Evolutionary conservation across 2,329 filamentous ascomycete species (phyloP), one percentile per base, ranked within the genome.

Genomic region (Paradendryphiella salina): DNA sequence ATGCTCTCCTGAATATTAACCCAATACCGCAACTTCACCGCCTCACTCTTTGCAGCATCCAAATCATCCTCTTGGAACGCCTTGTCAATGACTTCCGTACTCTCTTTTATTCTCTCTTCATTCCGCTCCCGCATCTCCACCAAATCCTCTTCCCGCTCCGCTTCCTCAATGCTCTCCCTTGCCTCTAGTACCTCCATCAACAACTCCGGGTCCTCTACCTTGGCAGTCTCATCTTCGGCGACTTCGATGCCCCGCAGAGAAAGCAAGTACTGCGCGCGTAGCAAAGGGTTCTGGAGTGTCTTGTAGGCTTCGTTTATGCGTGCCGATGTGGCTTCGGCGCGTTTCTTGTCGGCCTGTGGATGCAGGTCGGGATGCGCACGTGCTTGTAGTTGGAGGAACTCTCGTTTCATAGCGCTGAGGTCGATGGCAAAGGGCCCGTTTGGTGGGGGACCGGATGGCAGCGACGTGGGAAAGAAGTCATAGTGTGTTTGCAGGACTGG

Each of bases 261-360:
- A 0, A 97, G 82, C 5, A 97, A 77, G 71, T 97, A 96, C 72
- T 96, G 90, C n/a, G 93, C 92, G 18, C 94, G 84, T 39, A 83
- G 74, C 10, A 99, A 78, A 13, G 94, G 92, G 61, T 87, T 84
- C 41, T 83, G 78, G 0, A 99, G 82, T 2, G 92, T 96, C 66
- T 85, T 87, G 80, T 95, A 97, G 0, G 94, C 94, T 60, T 91
- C 87, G 79, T 97, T 97, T 72, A 97, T 92, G 20, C 84, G 82
- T 6, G 90, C 83, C 8, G 88, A 94, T n/a, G 86, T 78, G 0
- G 85, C 88, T 72, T 95, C 89, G 15, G 91, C 90, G 39, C 81
- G 77, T 33, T 76, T 75, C 63, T 85, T 85, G 31, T 76, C 67
- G 3, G 75, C 65, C n/a, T 67, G 62, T 0, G 77, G 72, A 17